A percentile compares a stretch with the other conserved stretches of the same genome.
phyloP scores from a whole-genome alignment of 2,329 filamentous ascomycete species.

The Curvularia spicifera region DNA sequence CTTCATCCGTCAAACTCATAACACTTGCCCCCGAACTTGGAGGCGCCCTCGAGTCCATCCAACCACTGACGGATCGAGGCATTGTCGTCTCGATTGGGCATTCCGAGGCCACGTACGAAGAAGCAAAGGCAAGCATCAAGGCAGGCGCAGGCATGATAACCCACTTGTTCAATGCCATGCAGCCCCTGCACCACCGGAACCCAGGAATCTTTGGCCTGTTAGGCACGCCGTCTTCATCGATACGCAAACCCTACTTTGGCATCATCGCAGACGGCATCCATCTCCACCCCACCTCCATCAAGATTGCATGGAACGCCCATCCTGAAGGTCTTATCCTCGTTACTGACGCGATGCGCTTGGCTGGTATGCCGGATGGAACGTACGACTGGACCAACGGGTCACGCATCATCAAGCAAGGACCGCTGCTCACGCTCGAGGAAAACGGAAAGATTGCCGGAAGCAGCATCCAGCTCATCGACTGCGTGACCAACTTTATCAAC shows the following conservation, averaged over 20 bases:
- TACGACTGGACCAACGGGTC: constrained; percentile 85
- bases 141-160: constrained; percentile 88
- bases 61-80: constrained; percentile 66
- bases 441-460: constrained; percentile 65
- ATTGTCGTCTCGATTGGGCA: constrained; percentile 85
- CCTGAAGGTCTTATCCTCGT: constrained; percentile 86
- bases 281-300: constrained; percentile 84
- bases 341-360: constrained; percentile 89
- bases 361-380: constrained; percentile 80
- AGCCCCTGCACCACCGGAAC: constrained; percentile 86
- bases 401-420: constrained; percentile 71
- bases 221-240: constrained; percentile 55
- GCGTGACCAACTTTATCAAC: constrained; percentile 78
- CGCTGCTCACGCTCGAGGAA: constrained; percentile 75
- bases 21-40: constrained; percentile 82
- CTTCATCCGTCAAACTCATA: constrained; percentile 71
- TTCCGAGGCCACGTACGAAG: constrained; percentile 84
- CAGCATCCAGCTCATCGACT: constrained; percentile 77
- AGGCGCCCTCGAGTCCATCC: constrained; percentile 73
- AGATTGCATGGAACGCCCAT: constrained; percentile 87
- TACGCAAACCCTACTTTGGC: constrained; percentile 75
- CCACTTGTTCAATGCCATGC: constrained; percentile 94
- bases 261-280: constrained; percentile 92
- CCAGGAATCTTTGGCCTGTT: constrained; percentile 88
- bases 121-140: constrained; percentile 73